These are phyloP conservation scores for Salvia sclarea DNA, from an alignment of 305 asterid species.

Conservation along the genomic window DNA sequence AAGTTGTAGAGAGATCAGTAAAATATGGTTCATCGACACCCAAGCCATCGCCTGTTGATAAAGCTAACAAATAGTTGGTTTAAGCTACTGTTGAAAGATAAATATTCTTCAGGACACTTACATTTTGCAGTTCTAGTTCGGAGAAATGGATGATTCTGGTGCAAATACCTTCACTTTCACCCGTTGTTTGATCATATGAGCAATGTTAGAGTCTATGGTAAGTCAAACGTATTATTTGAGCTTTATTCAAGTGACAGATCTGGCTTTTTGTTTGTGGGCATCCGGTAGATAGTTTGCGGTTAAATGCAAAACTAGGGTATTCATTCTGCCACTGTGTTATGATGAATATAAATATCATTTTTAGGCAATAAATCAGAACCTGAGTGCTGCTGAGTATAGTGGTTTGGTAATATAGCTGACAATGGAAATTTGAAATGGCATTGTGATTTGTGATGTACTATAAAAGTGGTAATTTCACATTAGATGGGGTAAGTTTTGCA, in stretches of 20 bases:
- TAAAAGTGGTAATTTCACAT: too few relatives aligned
- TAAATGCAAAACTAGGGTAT: neutral
- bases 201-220: neutral
- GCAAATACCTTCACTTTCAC: neutral
- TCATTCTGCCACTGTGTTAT: neutral
- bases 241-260: neutral
- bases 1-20: neutral
- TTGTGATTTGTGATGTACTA: too few relatives aligned
- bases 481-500: too few relatives aligned
- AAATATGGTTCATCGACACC: constrained; percentile 16
- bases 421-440: neutral
- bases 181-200: neutral
- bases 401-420: neutral
- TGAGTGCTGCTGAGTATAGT: neutral
- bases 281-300: neutral
- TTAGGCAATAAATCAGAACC: too few relatives aligned
- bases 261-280: neutral
- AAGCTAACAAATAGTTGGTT: constrained; percentile 7
- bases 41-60: constrained; percentile 3
- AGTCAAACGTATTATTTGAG: neutral
- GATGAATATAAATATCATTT: neutral
- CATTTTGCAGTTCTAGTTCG: constrained; percentile 1
- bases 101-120: neutral
- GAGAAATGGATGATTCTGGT: constrained; percentile 6
- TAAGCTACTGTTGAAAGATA: neutral